Conservation (phyloP, 495 filamentous ascomycete genomes). For the Neurospora sp. region DNA sequence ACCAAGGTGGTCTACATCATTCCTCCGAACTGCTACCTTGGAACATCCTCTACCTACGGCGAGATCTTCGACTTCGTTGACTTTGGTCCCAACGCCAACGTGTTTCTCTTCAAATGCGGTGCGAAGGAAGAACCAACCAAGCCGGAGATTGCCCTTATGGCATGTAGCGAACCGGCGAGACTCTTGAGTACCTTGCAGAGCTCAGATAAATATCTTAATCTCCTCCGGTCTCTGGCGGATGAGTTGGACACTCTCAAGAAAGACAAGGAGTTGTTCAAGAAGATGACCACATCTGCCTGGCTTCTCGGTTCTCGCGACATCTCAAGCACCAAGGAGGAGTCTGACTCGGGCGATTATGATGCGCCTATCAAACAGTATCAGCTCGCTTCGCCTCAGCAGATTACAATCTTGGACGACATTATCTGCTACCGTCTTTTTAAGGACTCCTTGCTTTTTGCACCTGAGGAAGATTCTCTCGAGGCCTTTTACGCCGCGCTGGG, state of each 20-base stretch:
- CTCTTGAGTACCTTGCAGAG: slow-evolving; percentile 68
- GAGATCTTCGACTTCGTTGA: slow-evolving; percentile 96
- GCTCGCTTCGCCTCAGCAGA: slow-evolving; percentile 55
- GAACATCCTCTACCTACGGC: slow-evolving; percentile 59
- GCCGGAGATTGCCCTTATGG: slow-evolving; percentile 65
- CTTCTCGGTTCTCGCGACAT: slow-evolving; percentile 74
- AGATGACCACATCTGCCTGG: slow-evolving; percentile 66
- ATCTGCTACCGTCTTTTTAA: slow-evolving; percentile 78
- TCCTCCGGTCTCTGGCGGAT: slow-evolving; percentile 69
- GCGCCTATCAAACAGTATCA: slow-evolving; percentile 65
- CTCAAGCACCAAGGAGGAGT: slow-evolving; percentile 53
- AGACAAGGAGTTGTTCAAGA: slow-evolving; percentile 64
- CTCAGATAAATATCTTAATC: slow-evolving; percentile 71
- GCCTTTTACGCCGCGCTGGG: slow-evolving; percentile 66
- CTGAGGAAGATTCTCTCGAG: slow-evolving; percentile 79
- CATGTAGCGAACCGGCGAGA: slow-evolving; percentile 68
- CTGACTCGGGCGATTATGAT: neutral
- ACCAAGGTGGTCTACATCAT: slow-evolving; percentile 34
- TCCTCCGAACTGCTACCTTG: slow-evolving; percentile 67
- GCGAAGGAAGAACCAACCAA: slow-evolving; percentile 85
- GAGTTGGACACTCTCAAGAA: slow-evolving; percentile 56
- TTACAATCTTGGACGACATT: slow-evolving; percentile 80
- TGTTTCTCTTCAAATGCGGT: slow-evolving; percentile 77
- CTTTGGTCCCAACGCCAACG: slow-evolving; percentile 77
- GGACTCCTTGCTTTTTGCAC: slow-evolving; percentile 67